Conservation (phyloP, 2,329 filamentous ascomycete genomes). For the Pestalotiopsis sp. region DNA sequence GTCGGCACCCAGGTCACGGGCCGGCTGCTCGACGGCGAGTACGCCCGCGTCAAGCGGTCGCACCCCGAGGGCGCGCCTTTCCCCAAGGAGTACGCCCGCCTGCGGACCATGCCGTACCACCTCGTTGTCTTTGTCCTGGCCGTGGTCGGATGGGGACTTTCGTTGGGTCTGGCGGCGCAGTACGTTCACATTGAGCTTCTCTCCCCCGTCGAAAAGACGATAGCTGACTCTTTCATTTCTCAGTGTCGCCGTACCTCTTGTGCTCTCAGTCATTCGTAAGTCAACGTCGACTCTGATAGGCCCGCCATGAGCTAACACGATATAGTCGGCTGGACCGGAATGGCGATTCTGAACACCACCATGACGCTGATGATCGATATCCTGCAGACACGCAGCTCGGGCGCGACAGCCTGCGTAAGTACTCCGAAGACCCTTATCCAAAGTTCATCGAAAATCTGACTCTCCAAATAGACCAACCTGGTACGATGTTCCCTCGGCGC, state of each 20-base stretch:
- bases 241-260: constrained; percentile 24
- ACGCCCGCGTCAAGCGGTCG: constrained; percentile 22
- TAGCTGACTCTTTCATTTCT: not conserved
- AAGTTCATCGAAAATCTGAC: not conserved
- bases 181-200: not conserved
- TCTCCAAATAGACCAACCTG: constrained; percentile 26
- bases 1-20: constrained; percentile 30
- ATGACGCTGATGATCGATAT: constrained; percentile 36
- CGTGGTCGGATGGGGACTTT: constrained; percentile 31
- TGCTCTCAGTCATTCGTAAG: constrained; percentile 27
- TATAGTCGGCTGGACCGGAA: constrained; percentile 31
- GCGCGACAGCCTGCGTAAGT: constrained; percentile 30
- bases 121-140: constrained; percentile 25
- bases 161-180: constrained; percentile 23
- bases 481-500: constrained; percentile 31
- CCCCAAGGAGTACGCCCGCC: constrained; percentile 29
- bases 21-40: constrained; percentile 33
- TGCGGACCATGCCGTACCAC: constrained; percentile 27
- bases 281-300: not conserved
- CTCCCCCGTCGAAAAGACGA: not conserved
- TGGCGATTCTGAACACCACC: constrained; percentile 33
- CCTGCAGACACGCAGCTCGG: constrained; percentile 29
- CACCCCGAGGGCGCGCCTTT: constrained; percentile 18
- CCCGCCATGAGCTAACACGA: not conserved
- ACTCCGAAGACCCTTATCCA: not conserved